These are phyloP conservation scores for Omphalotus olearius DNA, from an alignment of 1,284 basidiomycete species.

Conservation along the genomic window DNA sequence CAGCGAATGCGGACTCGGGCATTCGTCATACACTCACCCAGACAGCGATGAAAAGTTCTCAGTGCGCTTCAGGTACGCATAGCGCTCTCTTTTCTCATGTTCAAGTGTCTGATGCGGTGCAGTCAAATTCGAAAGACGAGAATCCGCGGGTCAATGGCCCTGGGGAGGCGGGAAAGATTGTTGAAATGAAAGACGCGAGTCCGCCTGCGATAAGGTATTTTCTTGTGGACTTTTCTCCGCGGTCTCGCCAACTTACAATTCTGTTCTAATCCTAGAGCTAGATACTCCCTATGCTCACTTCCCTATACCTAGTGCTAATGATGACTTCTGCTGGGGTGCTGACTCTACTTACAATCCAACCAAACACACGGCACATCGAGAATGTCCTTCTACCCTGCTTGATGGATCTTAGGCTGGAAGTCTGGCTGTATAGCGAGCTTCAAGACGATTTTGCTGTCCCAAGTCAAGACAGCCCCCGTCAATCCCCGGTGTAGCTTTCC, in stretches of 20 bases:
- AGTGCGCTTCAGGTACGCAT: conserved; percentile 80
- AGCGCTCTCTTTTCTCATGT: conserved; percentile 6
- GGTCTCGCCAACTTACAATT: background rate
- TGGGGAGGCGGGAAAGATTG: conserved; percentile 94
- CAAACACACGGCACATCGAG: too few species aligned
- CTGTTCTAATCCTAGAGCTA: conserved; percentile 57
- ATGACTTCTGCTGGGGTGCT: too few species aligned
- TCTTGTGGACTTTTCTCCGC: background rate
- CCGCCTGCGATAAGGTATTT: conserved; percentile 86
- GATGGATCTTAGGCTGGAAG: too few species aligned
- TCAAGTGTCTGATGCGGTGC: background rate
- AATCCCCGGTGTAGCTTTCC: too few species aligned
- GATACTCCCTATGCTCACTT: too few species aligned
- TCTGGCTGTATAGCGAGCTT: too few species aligned
- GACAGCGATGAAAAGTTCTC: conserved; percentile 91
- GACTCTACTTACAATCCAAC: too few species aligned
- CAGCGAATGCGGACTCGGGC: conserved; percentile 96
- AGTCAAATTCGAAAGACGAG: conserved; percentile 87
- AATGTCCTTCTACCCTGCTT: too few species aligned
- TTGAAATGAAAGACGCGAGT: conserved; percentile 95
- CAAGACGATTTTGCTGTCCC: too few species aligned
- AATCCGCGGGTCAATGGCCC: conserved; percentile 90
- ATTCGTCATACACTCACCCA: conserved; percentile 95
- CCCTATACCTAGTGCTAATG: too few species aligned
- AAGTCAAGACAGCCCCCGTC: too few species aligned